Percentiles rank a stretch among this genome's conserved stretches.
These are phyloP conservation scores for Exidia glandulosa DNA, from an alignment of 768 basidiomycete genomes.

Conservation along the genomic window DNA sequence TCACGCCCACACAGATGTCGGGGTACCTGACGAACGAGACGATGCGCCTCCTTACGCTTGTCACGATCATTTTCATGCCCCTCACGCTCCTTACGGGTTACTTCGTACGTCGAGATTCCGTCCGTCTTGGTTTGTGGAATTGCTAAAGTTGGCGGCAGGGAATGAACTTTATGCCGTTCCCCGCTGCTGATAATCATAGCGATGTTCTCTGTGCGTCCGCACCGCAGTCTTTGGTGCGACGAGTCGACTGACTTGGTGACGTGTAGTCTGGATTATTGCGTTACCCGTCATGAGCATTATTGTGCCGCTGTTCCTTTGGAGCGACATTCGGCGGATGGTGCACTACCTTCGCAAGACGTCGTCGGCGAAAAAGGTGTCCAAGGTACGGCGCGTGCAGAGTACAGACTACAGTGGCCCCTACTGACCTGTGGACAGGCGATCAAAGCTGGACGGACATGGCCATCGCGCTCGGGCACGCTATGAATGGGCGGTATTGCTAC, in stretches of 20 bases:
- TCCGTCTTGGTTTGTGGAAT: not conserved
- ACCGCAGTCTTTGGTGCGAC: not conserved
- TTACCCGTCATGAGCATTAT: constrained; percentile 2
- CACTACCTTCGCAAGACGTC: not conserved
- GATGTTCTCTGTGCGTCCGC: constrained; percentile 1
- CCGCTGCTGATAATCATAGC: constrained; percentile 2
- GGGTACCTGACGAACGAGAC: not conserved
- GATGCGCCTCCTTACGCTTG: constrained; percentile 36
- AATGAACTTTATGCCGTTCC: constrained; percentile 7
- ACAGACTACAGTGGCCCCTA: not conserved
- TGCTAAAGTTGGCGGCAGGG: not conserved
- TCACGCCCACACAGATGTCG: not conserved
- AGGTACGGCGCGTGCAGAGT: not conserved
- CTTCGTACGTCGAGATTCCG: constrained; percentile 36
- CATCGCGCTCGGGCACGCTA: too few species aligned
- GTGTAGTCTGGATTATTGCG: constrained; percentile 1
- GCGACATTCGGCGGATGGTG: not conserved
- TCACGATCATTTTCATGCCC: constrained; percentile 61
- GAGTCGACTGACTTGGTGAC: not conserved
- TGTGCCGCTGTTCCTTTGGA: not conserved
- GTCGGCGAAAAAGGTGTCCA: not conserved
- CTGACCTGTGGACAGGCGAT: not conserved
- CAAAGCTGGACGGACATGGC: too few species aligned
- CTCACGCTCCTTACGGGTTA: constrained; percentile 61
- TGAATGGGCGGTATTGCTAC: too few species aligned